These are phyloP conservation scores for Kodamaea nitidulidarum DNA, from an alignment of 805 yeast genomes.

Conservation along the genomic window DNA sequence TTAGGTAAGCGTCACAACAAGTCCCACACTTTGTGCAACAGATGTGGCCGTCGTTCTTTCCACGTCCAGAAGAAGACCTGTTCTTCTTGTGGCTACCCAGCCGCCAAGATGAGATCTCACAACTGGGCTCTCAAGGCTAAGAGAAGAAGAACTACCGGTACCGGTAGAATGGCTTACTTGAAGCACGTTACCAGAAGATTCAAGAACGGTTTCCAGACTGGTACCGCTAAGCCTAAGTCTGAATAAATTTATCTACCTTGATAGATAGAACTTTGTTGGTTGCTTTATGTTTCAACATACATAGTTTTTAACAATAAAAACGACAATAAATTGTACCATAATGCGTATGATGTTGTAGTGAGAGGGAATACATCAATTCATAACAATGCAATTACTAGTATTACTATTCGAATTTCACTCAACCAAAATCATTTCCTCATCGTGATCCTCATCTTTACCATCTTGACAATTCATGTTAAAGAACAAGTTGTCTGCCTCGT, in stretches of 20 bases:
- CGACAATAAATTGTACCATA: slow-evolving; percentile 10
- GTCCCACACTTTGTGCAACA: slow-evolving; percentile 98
- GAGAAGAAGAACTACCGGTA: slow-evolving; percentile 99
- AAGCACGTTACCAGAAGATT: slow-evolving; percentile 96
- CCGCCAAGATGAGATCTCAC: slow-evolving; percentile 97
- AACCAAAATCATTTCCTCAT: slow-evolving; percentile 15
- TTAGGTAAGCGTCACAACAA: slow-evolving; percentile 99
- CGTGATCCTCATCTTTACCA: slow-evolving; percentile 6
- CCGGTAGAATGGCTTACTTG: slow-evolving; percentile 99
- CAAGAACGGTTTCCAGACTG: slow-evolving; percentile 98
- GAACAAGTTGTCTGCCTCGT: slow-evolving; percentile 74
- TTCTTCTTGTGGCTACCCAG: slow-evolving; percentile 99
- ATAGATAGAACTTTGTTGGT: slow-evolving; percentile 6
- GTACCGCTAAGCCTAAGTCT: slow-evolving; percentile 64
- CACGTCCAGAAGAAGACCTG: slow-evolving; percentile 99
- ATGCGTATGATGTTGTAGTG: not conserved
- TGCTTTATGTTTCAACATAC: slow-evolving; percentile 6
- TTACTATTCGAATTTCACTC: slow-evolving; percentile 8
- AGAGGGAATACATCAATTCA: too few relatives aligned
- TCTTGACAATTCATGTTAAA: slow-evolving; percentile 54
- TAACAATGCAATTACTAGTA: too few relatives aligned
- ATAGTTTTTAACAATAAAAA: slow-evolving; percentile 8
- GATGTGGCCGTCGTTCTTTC: slow-evolving; percentile 99
- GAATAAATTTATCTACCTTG: slow-evolving; percentile 40
- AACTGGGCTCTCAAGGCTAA: slow-evolving; percentile 99